Conservation (phyloP, 148 eudicot species). For the Fagopyrum homotropicum region DNA sequence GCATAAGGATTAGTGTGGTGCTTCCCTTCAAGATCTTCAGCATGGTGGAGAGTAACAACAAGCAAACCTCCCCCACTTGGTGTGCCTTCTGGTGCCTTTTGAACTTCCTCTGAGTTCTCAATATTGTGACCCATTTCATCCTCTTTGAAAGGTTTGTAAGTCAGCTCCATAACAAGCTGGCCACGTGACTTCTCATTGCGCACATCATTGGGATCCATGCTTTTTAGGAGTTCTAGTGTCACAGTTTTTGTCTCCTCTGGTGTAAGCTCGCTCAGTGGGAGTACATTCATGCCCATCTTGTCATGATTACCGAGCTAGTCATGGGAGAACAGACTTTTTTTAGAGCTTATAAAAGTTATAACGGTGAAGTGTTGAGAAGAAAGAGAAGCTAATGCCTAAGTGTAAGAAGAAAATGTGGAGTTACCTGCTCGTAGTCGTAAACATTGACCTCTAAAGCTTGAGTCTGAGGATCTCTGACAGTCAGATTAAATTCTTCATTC, state of each 20-base stretch:
- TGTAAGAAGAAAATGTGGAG: no score
- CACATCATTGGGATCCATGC: conserved; percentile 58
- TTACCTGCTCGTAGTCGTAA: conserved; percentile 89
- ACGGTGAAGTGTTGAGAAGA: not conserved
- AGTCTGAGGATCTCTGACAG: conserved; percentile 66
- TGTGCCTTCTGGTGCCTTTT: conserved; percentile 73
- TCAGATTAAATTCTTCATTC: conserved; percentile 76
- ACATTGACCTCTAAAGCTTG: conserved; percentile 60
- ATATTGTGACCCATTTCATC: conserved; percentile 42
- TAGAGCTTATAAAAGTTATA: not conserved
- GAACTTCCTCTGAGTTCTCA: conserved; percentile 31
- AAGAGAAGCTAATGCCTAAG: no score
- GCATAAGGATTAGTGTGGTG: conserved; percentile 65
- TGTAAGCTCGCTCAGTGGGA: conserved; percentile 52
- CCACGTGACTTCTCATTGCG: conserved; percentile 73
- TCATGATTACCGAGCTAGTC: conserved; percentile 63
- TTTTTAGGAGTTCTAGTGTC: conserved; percentile 62
- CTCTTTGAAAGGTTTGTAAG: conserved; percentile 60
- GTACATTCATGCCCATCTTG: conserved; percentile 68
- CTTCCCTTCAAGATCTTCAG: conserved; percentile 85
- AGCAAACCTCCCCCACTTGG: conserved; percentile 79
- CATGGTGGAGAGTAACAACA: conserved; percentile 63
- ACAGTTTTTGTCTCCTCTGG: conserved; percentile 66
- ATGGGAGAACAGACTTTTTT: not conserved
- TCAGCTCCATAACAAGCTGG: conserved; percentile 53